Base-by-base conservation (phyloP, 2,329 filamentous ascomycete genomes). In the Paramyrothecium roridum region DNA sequence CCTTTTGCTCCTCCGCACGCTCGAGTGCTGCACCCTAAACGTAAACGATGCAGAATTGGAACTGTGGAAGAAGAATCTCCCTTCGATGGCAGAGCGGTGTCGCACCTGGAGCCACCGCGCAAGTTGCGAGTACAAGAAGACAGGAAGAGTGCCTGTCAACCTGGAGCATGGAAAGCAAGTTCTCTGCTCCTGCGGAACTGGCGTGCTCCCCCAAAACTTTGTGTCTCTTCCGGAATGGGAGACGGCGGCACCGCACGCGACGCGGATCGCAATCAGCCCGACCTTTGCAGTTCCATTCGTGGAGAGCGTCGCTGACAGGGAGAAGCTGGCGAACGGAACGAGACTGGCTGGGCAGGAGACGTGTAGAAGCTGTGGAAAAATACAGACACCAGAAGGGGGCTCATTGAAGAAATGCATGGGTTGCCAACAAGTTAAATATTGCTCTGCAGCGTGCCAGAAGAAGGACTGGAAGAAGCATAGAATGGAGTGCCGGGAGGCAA, bases 191-290 rank as follows among this genome's bases (percentile, higher is more conserved):
- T 81, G 79, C 50, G 78, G 79, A 26, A 63, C 70, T 19, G 79
- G 79, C 0, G 61, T 66, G 26, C 56, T 81, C 6, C 78, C 77
- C 0, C 57, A 68, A 0, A 52, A 64, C 48, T 83, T 73, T 53
- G 59, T 74, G 43, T 54, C 63, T 3, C 50, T 80, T 8, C 76
- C 78, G 0, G 70, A 73, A 19, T 79, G 79, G 72, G 71, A 79
- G 0, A 17, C 37, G 13, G 73, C 73, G 12, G 68, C 70, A 1
- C 65, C 70, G 53, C 68, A 76, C 50, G 75, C 79, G 26, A 81
- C 84, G 26, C 76, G 85, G 7, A 70, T 84, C 7, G 82, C 81
- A 4, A 81, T 87, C 60, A 86, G 83, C 54, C 82, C 82, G 0
- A 68, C 72, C 0, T 87, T 76, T 62, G 68, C 79, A 10, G 70